Base-by-base conservation (phyloP, 2,329 filamentous ascomycete species). In the Pseudogymnoascus sp. region DNA sequence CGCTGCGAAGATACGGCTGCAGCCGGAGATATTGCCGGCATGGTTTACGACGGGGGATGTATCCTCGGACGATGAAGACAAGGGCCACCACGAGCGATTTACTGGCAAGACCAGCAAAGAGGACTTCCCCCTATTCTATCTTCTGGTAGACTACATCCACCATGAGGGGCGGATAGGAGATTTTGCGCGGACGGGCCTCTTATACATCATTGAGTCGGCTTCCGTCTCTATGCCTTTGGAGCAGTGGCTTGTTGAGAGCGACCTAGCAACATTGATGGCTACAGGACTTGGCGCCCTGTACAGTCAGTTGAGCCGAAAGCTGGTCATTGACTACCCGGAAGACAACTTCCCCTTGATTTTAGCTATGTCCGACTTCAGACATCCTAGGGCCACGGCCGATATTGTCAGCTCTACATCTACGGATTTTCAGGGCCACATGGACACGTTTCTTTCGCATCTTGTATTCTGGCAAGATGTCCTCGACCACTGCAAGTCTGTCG, bases 391-490 rank as follows among this genome's bases (percentile, higher is more conserved):
- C 1, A 85, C 85, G 67, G 81, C 86, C 69, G 84, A 91, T 70
- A 83, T 92, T 67, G 84, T 91, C 69, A 86, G 85, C 75, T 87
- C 91, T 59, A 87, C 89, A 72, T 86, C 88, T 2, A 78, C 83
- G 0, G 85, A 91, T 64, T 92, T 95, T 66, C 89, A 91, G 69
- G 83, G 86, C n/a, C 91, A 97, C 69, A 84, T 97, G 71, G 87
- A 93, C 62, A 96, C 92, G 0, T 99, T 99, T 71, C 81, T 99
- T 43, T 96, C 94, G 0, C 95, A 97, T 72, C 81, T 99, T 59
- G 80, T 95, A 5, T 99, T 99, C 72, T 99, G 94, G 94, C 94
- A 99, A 76, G 94, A 99, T 74, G 92, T 97, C 35, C 79, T 99
- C 65, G 94, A 97, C 73, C 93, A 97, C 75, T 99, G 94, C 77